These are phyloP conservation scores for Somion occarium DNA, from an alignment of 1,284 basidiomycete species.

Conservation along the genomic window DNA sequence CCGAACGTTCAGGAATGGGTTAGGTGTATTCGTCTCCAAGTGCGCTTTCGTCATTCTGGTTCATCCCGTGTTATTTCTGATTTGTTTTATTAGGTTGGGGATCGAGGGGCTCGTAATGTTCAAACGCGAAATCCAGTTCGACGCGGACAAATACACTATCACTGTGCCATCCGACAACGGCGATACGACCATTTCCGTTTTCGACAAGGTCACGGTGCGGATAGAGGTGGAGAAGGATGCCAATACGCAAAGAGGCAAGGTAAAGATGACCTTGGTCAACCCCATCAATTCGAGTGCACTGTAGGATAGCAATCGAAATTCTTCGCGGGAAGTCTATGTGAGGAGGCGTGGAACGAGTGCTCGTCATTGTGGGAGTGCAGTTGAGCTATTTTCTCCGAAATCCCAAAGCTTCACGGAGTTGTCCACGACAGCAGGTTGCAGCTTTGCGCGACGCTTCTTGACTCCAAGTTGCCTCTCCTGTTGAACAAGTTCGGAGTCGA, in stretches of 20 bases:
- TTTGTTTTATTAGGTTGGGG: conserved; percentile 59
- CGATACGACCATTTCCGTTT: conserved; percentile 73
- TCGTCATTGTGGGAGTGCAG: no score
- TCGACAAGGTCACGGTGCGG: conserved; percentile 88
- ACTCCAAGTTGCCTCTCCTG: not conserved
- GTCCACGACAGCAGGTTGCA: conserved; percentile 11
- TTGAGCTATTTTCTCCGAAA: conserved; percentile 2
- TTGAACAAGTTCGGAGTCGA: not conserved
- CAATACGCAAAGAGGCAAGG: conserved; percentile 90
- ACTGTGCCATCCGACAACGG: conserved; percentile 53
- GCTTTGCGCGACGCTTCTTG: not conserved
- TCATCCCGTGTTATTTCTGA: not conserved
- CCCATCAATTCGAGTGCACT: conserved; percentile 57
- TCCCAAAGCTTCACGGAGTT: conserved; percentile 16
- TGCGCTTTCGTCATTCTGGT: conserved; percentile 35
- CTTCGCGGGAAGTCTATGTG: no score
- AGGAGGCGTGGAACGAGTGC: no score
- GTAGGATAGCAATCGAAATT: no score
- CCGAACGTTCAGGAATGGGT: conserved; percentile 89
- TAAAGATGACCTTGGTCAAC: conserved; percentile 82
- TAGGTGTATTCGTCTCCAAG: conserved; percentile 95
- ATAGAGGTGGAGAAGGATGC: conserved; percentile 93
- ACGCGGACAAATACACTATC: conserved; percentile 88
- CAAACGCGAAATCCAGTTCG: conserved; percentile 84
- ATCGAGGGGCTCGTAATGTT: conserved; percentile 94